These are phyloP conservation scores for Coniochaeta sp. DNA, from an alignment of 2,329 filamentous ascomycete genomes.

Conservation along the genomic window DNA sequence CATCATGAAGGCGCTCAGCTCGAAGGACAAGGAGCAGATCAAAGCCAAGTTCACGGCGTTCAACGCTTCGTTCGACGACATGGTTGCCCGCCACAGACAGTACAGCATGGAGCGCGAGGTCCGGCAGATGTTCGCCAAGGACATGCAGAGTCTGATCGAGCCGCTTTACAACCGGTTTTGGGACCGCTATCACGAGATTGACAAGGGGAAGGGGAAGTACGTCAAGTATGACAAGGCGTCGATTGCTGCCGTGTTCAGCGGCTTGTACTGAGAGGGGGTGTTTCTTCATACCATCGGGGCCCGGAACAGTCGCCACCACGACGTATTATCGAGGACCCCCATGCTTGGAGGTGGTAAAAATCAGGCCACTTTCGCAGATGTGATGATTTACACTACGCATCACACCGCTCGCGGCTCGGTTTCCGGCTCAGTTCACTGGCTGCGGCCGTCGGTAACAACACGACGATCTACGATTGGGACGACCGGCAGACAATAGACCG, in stretches of 20 bases:
- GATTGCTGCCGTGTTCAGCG: slow-evolving; percentile 59
- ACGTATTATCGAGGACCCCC: no score
- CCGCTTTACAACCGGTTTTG: slow-evolving; percentile 92
- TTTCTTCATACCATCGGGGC: no score
- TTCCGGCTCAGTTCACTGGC: no score
- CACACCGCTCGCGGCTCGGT: not conserved
- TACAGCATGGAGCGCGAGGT: slow-evolving; percentile 91
- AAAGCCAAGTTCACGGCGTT: slow-evolving; percentile 94
- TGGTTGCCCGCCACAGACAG: slow-evolving; percentile 73
- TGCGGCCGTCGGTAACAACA: no score
- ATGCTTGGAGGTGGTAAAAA: not conserved
- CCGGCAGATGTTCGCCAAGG: slow-evolving; percentile 67
- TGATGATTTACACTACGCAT: not conserved
- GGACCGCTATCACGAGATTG: slow-evolving; percentile 94
- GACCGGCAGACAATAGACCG: not conserved
- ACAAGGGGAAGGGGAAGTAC: slow-evolving; percentile 97
- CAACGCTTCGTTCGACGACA: slow-evolving; percentile 83
- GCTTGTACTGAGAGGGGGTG: slow-evolving; percentile 31
- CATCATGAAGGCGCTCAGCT: slow-evolving; percentile 74
- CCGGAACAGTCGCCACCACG: no score
- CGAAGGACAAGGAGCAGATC: slow-evolving; percentile 91
- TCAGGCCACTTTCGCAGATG: not conserved
- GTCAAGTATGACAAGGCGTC: slow-evolving; percentile 91
- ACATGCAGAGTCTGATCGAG: slow-evolving; percentile 87
- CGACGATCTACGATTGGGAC: no score